phyloP scores from a whole-genome alignment of 208 protist species.

The Wallacemonas collosoma region DNA sequence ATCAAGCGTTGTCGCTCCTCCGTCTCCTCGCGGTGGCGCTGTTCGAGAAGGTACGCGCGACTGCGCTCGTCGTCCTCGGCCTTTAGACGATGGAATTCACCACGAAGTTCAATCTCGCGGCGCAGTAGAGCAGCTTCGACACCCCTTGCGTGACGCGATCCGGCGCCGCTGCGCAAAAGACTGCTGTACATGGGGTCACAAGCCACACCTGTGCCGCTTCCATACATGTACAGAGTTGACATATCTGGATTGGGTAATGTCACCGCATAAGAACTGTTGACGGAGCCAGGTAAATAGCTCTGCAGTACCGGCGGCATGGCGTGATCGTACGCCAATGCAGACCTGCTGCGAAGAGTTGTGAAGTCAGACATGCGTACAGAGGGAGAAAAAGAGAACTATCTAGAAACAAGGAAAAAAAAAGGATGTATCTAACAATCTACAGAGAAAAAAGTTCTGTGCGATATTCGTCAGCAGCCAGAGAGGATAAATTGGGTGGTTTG shows the following conservation, averaged over 20 bases:
- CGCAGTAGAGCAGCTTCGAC: conserved; percentile 63
- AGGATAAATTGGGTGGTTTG: no score
- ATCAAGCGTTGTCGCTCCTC: conserved; percentile 61
- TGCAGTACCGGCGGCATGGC: conserved; percentile 62
- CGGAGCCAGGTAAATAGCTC: conserved; percentile 4
- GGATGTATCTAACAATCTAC: background rate
- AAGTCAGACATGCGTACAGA: conserved; percentile 32
- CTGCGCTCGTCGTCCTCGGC: conserved; percentile 53
- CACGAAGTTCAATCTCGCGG: conserved; percentile 63
- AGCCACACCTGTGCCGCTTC: background rate
- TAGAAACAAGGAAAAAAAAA: conserved; percentile 19
- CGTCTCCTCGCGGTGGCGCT: conserved; percentile 47
- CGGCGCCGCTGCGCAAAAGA: background rate
- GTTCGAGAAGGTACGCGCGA: conserved; percentile 32
- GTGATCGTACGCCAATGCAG: conserved; percentile 35
- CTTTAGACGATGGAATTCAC: conserved; percentile 60
- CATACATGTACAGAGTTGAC: background rate
- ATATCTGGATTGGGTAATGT: conserved; percentile 11
- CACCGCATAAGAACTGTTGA: conserved; percentile 21
- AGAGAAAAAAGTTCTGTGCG: no score
- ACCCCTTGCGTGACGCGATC: background rate
- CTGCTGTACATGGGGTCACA: conserved; percentile 4
- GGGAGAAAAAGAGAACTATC: conserved; percentile 29
- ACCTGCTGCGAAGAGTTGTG: conserved; percentile 30
- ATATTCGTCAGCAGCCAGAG: no score